phyloP scores from a whole-genome alignment of 2,329 filamentous ascomycete species.

The Pyrenophora teres region DNA sequence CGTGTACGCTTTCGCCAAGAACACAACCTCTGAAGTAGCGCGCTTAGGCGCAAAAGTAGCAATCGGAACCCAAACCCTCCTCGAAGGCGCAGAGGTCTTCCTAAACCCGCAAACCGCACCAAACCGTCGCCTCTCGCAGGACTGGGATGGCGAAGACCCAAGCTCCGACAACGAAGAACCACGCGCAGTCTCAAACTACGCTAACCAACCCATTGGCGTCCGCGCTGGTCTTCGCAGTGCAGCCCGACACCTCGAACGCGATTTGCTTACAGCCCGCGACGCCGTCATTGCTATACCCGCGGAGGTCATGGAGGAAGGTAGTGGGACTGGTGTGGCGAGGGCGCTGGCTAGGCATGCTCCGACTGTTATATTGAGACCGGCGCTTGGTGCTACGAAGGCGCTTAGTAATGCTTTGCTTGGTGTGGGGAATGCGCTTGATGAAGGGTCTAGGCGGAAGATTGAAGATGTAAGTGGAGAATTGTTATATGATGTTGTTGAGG shows the following conservation, averaged over 20 bases:
- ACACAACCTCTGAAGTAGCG: slow-evolving; percentile 91
- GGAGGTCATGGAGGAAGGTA: slow-evolving; percentile 85
- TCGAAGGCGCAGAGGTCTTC: slow-evolving; percentile 85
- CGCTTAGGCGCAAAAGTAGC: slow-evolving; percentile 93
- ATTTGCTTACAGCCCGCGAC: slow-evolving; percentile 84
- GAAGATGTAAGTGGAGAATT: slow-evolving; percentile 74
- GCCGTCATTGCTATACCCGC: slow-evolving; percentile 94
- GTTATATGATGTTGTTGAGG: no score
- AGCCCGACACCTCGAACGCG: slow-evolving; percentile 79
- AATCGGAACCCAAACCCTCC: slow-evolving; percentile 89
- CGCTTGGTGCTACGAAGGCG: slow-evolving; percentile 86
- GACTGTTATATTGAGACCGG: slow-evolving; percentile 89
- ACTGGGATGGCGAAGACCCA: slow-evolving; percentile 61
- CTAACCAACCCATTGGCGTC: slow-evolving; percentile 89
- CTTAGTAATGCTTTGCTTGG: slow-evolving; percentile 89
- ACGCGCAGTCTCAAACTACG: slow-evolving; percentile 87
- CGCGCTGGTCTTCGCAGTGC: slow-evolving; percentile 84
- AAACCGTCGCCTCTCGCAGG: slow-evolving; percentile 29
- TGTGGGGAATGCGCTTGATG: slow-evolving; percentile 89
- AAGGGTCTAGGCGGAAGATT: slow-evolving; percentile 75
- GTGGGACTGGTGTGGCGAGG: slow-evolving; percentile 76
- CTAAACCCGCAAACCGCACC: slow-evolving; percentile 54
- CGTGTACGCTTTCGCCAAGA: slow-evolving; percentile 85
- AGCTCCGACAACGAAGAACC: slow-evolving; percentile 69
- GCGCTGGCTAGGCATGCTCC: slow-evolving; percentile 82